Evolutionary conservation across 495 filamentous ascomycete species (phyloP).

Genomic region (Xylaria nigripes): DNA sequence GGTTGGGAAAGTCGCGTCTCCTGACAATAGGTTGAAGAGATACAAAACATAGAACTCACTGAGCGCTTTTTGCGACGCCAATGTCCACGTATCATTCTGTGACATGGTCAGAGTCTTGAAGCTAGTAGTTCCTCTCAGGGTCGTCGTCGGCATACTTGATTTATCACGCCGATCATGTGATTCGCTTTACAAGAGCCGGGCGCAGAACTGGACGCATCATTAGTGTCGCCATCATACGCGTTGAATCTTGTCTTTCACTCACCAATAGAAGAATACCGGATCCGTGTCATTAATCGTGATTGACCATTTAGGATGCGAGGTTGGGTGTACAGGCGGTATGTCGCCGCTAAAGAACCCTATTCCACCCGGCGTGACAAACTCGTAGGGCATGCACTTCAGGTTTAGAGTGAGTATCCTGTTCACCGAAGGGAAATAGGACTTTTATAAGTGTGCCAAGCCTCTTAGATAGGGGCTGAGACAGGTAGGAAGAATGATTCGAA

Average conservation of each 20-base stretch:
- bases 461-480: too few species aligned
- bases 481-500: too few species aligned
- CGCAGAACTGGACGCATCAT: not conserved
- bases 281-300: conserved; percentile 48
- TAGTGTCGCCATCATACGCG: not conserved
- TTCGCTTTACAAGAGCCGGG: conserved; percentile 24
- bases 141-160: conserved; percentile 19
- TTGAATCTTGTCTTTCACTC: not conserved
- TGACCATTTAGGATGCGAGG: conserved; percentile 39
- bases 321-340: not conserved
- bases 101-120: not conserved
- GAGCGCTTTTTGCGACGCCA: conserved; percentile 4
- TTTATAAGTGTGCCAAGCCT: too few species aligned
- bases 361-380: not conserved
- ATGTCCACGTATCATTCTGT: conserved; percentile 17
- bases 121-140: not conserved
- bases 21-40: not conserved
- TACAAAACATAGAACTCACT: not conserved
- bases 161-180: conserved; percentile 43
- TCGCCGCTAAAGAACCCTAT: not conserved
- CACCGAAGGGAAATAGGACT: conserved; percentile 44
- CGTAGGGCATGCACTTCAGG: conserved; percentile 1
- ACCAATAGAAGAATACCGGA: conserved; percentile 55
- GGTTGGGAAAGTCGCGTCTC: too few species aligned
- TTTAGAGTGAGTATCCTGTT: not conserved